Base-by-base conservation (phyloP, 441 rosid genomes). In the Biscutella laevigata region DNA sequence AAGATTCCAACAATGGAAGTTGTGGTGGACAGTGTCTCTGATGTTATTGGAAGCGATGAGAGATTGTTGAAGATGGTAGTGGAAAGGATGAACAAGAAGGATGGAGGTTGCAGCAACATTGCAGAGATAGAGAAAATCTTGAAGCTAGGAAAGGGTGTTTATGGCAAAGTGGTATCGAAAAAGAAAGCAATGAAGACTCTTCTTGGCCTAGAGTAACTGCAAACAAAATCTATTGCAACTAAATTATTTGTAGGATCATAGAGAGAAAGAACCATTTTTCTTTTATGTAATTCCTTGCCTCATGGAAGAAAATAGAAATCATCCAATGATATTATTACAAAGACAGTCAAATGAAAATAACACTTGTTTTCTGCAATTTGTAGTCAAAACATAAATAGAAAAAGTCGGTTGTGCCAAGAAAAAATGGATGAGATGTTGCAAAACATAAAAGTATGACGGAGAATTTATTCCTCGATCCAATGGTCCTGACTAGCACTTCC, bases 31-130 rank as follows among this genome's bases (percentile, higher is more conserved):
- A 81, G 96, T 57, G 72, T 87, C 5, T 68, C 17, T 8, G 95
- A 83, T 20, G 80, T 64, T 3, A 67, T 40, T n/a, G 96, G 96
- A 13, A 71, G 84, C 30, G 95, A 87, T 52, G 91, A 82, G 72
- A 80, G 94, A 35, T 38, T 83, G 44, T 1, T 72, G 59, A 81
- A 74, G 77, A 57, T 77, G 32, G 34, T 75, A 16, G 66, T 68
- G 66, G 75, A 61, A 62, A 71, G 56, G 25, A 17, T 74, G 62
- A 81, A 72, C 67, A 74, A 62, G 61, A 71, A 40, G 54, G 61
- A 66, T 4, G 67, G 55, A 21, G 44, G 33, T 37, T 38, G 66
- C 10, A 59, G 43, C 37, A 72, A 64, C 33, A 48, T 56, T 33
- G 45, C 49, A 28, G 84, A 78, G 57, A 74, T 77, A 74, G 91